Percentiles rank a stretch among this genome's conserved stretches.
Evolutionary conservation across 1,139 yeast species (phyloP).

Genomic region (Protomyces inouyei): DNA sequence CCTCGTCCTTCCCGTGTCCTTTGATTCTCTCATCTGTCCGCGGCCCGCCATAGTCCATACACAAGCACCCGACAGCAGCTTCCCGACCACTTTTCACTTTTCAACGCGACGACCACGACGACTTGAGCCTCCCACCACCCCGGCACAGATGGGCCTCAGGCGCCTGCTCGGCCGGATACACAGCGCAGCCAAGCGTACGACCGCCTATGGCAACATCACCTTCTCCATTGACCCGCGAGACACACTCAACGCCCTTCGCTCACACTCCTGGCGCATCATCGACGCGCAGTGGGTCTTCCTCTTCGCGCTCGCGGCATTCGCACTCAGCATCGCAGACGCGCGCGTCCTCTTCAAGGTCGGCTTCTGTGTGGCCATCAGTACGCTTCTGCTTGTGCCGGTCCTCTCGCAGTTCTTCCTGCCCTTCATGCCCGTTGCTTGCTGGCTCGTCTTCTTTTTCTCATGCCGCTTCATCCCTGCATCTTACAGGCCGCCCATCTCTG

Average conservation of each 20-base stretch:
- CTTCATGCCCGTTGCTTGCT: constrained; percentile 79
- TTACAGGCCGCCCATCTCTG: constrained; percentile 86
- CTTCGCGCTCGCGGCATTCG: constrained; percentile 44
- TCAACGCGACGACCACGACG: not conserved
- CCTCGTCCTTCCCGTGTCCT: not conserved
- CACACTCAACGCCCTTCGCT: constrained; percentile 48
- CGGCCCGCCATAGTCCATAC: not conserved
- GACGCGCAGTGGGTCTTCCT: constrained; percentile 45
- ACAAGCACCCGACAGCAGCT: not conserved
- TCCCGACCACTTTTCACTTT: not conserved
- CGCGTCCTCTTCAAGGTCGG: constrained; percentile 47
- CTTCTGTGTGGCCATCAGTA: constrained; percentile 41
- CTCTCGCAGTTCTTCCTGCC: constrained; percentile 81
- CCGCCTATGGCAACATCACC: not conserved
- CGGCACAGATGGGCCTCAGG: not conserved
- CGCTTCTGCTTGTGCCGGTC: constrained; percentile 57
- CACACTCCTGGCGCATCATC: constrained; percentile 44
- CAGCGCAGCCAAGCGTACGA: not conserved
- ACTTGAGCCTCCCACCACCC: not conserved
- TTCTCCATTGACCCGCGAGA: constrained; percentile 40
- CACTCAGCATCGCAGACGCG: constrained; percentile 54
- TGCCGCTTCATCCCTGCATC: constrained; percentile 57
- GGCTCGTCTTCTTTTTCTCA: constrained; percentile 81
- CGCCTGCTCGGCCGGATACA: not conserved
- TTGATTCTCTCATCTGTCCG: not conserved